Evolutionary conservation across 352 stramenopile species (phyloP).

Genomic region (Pythium periplocum): DNA sequence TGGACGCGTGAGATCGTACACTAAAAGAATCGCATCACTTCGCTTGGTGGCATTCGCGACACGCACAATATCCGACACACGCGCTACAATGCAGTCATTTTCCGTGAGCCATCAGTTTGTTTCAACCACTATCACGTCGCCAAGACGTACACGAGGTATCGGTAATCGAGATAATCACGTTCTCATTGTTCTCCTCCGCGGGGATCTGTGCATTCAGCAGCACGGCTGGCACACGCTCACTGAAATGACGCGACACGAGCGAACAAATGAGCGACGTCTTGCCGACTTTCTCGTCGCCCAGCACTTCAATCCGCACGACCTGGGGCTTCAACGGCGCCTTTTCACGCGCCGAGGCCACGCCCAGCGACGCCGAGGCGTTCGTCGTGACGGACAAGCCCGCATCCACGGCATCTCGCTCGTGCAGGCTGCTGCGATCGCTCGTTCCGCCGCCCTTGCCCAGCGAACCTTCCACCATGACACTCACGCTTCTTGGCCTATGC

Average conservation of each 20-base stretch:
- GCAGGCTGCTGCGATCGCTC: too few species aligned
- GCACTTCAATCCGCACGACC: constrained; percentile 83
- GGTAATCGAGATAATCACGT: constrained; percentile 87
- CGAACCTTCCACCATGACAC: too few species aligned
- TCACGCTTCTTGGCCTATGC: too few species aligned
- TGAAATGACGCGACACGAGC: constrained; percentile 85
- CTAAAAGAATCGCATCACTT: constrained; percentile 82
- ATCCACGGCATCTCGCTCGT: too few species aligned
- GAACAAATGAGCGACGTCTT: constrained; percentile 91
- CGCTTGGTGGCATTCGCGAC: constrained; percentile 81
- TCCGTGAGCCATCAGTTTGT: too few species aligned
- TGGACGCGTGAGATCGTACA: constrained; percentile 81
- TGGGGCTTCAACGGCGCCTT: constrained; percentile 70
- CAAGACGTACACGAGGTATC: constrained; percentile 72
- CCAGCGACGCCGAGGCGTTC: constrained; percentile 12
- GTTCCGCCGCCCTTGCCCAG: too few species aligned
- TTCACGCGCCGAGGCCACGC: constrained; percentile 16
- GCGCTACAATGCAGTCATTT: constrained; percentile 20
- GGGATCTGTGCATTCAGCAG: constrained; percentile 87
- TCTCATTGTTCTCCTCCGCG: constrained; percentile 85
- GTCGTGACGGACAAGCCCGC: constrained; percentile 9
- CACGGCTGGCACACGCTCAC: constrained; percentile 81
- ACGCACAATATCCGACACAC: constrained; percentile 76
- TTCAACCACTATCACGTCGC: not conserved
- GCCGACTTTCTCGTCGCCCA: constrained; percentile 88